Evolutionary conservation across 345 rosid species (phyloP).

Genomic region (Linum tenue): DNA sequence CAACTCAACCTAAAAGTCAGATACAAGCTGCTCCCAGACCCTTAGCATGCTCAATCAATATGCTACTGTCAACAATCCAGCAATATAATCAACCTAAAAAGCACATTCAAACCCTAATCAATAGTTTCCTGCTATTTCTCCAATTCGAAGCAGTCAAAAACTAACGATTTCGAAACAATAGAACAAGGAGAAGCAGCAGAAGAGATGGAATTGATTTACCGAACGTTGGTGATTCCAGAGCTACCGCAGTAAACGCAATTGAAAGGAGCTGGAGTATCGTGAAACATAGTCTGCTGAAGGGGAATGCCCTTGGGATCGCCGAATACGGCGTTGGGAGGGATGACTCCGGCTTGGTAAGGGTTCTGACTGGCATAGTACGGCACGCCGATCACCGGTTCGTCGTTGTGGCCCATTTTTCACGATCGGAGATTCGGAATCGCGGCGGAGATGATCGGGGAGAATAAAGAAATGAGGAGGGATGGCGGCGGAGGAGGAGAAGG

Average conservation of each 20-base stretch:
- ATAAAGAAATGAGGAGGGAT: too few relatives aligned
- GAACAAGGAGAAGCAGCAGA: neutral
- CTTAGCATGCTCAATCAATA: neutral
- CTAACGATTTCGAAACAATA: too few relatives aligned
- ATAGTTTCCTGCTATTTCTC: neutral
- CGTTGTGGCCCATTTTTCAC: slow-evolving; percentile 36
- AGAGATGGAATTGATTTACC: slow-evolving; percentile 25
- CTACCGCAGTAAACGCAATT: slow-evolving; percentile 64
- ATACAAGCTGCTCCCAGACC: neutral
- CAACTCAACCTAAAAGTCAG: too few relatives aligned
- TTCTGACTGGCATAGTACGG: slow-evolving; percentile 56
- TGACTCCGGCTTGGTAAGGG: slow-evolving; percentile 58
- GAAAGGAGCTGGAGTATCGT: slow-evolving; percentile 95
- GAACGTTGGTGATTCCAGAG: slow-evolving; percentile 67
- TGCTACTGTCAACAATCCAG: neutral
- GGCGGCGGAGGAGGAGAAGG: too few relatives aligned
- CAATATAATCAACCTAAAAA: neutral
- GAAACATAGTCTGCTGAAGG: slow-evolving; percentile 73
- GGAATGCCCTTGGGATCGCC: slow-evolving; percentile 74
- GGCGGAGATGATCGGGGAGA: too few relatives aligned
- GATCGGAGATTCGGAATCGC: too few relatives aligned
- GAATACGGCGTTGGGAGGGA: slow-evolving; percentile 65
- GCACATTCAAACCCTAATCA: neutral
- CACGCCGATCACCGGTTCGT: slow-evolving; percentile 56
- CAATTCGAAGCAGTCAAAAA: neutral